A percentile compares a stretch with the other conserved stretches of the same genome.
phyloP scores from a whole-genome alignment of 176 grass and related monocot genomes.

The Musa beccarii region DNA sequence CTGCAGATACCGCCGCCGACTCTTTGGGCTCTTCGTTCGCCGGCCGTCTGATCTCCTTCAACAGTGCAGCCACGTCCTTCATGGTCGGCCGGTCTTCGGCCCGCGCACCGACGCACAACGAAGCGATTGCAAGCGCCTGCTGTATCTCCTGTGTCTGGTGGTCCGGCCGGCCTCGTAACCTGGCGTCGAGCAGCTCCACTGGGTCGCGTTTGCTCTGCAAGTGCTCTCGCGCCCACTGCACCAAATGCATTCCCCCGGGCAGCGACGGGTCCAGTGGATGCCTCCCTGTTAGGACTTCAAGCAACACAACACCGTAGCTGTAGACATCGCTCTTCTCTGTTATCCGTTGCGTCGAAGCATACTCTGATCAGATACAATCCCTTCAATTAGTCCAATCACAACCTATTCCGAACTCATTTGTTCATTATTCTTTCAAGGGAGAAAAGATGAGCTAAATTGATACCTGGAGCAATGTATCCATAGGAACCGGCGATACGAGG shows the following conservation, averaged over 20 bases:
- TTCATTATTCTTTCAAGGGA: neutral
- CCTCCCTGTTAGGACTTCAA: conserved; percentile 66
- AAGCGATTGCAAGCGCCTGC: conserved; percentile 54
- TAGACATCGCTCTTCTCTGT: conserved; percentile 91
- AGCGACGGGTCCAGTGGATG: conserved; percentile 70
- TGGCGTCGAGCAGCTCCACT: conserved; percentile 56
- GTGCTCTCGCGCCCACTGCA: conserved; percentile 85
- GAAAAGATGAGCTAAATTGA: neutral
- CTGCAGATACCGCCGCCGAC: conserved; percentile 18
- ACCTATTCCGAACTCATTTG: neutral
- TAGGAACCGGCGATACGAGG: conserved; percentile 74
- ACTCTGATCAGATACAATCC: conserved; percentile 40
- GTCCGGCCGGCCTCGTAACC: conserved; percentile 57
- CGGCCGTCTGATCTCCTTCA: conserved; percentile 62
- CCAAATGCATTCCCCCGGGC: conserved; percentile 58
- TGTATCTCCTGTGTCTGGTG: conserved; percentile 72
- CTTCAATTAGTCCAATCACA: conserved; percentile 1
- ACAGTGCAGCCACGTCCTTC: conserved; percentile 74
- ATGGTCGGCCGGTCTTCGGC: conserved; percentile 69
- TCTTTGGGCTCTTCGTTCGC: conserved; percentile 32
- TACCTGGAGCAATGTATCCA: conserved; percentile 90
- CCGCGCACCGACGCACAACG: conserved; percentile 56
- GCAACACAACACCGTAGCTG: conserved; percentile 81
- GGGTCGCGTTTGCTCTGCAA: conserved; percentile 34
- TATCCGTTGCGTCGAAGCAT: conserved; percentile 71